These are phyloP conservation scores for Rhodotorula sp. DNA, from an alignment of 1,284 basidiomycete genomes.

Conservation along the genomic window DNA sequence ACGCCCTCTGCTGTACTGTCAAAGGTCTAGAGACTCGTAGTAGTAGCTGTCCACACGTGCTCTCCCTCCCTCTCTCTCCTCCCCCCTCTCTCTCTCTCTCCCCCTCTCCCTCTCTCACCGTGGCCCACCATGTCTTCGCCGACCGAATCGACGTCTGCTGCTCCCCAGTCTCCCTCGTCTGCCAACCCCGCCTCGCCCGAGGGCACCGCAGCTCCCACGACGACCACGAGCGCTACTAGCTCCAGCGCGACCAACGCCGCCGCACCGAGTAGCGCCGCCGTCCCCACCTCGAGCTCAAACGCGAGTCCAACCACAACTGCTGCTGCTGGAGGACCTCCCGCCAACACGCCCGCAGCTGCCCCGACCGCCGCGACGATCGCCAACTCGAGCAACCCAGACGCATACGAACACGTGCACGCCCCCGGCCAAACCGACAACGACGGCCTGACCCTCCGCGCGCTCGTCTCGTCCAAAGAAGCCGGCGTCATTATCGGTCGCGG, in stretches of 20 bases:
- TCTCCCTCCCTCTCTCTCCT: background rate
- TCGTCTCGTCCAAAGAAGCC: conserved; percentile 94
- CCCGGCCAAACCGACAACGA: conserved; percentile 49
- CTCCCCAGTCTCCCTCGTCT: background rate
- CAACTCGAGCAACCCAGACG: conserved; percentile 30
- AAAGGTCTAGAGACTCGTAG: too few species aligned
- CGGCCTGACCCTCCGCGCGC: conserved; percentile 83
- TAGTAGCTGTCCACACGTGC: background rate
- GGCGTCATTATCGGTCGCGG: conserved; percentile 93
- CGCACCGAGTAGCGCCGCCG: background rate
- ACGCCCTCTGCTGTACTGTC: too few species aligned
- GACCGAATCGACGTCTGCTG: background rate
- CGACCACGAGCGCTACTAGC: background rate
- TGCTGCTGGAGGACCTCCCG: background rate
- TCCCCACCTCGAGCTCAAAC: background rate
- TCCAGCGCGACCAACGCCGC: background rate
- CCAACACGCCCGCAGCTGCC: conserved; percentile 34
- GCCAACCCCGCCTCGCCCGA: too few species aligned
- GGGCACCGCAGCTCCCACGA: background rate
- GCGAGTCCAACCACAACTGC: too few species aligned
- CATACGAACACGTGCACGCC: conserved; percentile 24
- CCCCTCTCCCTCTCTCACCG: background rate
- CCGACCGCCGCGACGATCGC: conserved; percentile 31
- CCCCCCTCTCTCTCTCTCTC: background rate
- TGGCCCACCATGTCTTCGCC: background rate